Percentiles rank a stretch among this genome's conserved stretches.
phyloP scores from a whole-genome alignment of 2,329 filamentous ascomycete genomes.

The Trichoderma guizhouense region DNA sequence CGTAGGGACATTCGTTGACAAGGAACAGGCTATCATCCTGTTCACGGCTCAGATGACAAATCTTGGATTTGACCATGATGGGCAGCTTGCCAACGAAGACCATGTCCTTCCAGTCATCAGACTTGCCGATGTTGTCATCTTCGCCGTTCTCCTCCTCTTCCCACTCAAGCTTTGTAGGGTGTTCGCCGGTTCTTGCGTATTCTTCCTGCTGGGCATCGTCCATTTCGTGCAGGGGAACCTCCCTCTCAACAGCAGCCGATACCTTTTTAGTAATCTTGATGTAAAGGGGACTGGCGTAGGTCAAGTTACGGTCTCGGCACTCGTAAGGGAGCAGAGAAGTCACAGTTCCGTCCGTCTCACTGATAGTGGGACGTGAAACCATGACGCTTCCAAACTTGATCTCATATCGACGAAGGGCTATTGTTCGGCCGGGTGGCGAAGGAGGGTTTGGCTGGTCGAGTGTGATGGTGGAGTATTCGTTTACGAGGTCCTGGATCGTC shows the following conservation, averaged over 20 bases:
- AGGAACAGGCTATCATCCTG: constrained; percentile 83
- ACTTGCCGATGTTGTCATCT: constrained; percentile 49
- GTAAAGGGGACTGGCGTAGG: constrained; percentile 89
- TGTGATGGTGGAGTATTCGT: constrained; percentile 87
- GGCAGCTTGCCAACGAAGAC: constrained; percentile 95
- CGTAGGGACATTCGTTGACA: constrained; percentile 95
- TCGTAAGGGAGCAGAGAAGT: constrained; percentile 88
- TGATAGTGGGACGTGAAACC: constrained; percentile 85
- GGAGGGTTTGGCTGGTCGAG: constrained; percentile 88
- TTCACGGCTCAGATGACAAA: constrained; percentile 83
- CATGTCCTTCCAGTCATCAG: constrained; percentile 60
- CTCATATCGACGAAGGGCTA: constrained; percentile 87
- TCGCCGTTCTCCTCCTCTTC: constrained; percentile 56
- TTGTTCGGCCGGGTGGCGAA: constrained; percentile 69
- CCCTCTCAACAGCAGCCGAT: constrained; percentile 74
- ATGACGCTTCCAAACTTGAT: constrained; percentile 90
- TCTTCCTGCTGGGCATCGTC: constrained; percentile 61
- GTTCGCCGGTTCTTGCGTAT: constrained; percentile 52
- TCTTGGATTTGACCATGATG: constrained; percentile 96
- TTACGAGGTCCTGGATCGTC: constrained; percentile 90
- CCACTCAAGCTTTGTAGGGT: constrained; percentile 57
- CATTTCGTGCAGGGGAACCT: constrained; percentile 63
- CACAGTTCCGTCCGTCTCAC: constrained; percentile 86
- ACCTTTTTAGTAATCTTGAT: constrained; percentile 84
- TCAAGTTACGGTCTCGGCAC: constrained; percentile 90